Conservation (phyloP, 2,329 filamentous ascomycete genomes). For the Phialophora chinensis region DNA sequence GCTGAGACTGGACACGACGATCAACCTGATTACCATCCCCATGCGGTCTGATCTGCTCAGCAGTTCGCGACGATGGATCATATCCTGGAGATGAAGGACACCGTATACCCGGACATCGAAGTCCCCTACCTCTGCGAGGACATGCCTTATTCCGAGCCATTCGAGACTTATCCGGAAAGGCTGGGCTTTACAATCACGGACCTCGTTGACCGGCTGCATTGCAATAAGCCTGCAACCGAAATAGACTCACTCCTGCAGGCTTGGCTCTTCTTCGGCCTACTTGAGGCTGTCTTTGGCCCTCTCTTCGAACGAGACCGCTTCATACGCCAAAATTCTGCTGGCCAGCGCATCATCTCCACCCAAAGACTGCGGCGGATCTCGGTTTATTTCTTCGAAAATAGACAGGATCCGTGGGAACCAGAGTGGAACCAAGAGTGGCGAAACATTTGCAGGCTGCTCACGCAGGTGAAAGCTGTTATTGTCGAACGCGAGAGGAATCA, state of each 20-base stretch:
- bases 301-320: neutral
- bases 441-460: neutral
- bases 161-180: neutral
- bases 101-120: neutral
- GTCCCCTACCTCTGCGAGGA: constrained; percentile 6
- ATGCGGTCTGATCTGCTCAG: neutral
- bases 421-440: constrained; percentile 3
- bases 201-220: neutral
- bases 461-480: neutral
- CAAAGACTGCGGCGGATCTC: constrained; percentile 1
- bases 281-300: neutral
- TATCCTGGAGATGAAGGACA: neutral
- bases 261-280: constrained; percentile 4
- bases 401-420: neutral
- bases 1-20: neutral
- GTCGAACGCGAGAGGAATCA: neutral
- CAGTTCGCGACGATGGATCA: neutral
- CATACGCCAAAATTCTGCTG: neutral
- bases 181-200: neutral
- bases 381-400: neutral
- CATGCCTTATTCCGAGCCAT: constrained; percentile 1
- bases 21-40: neutral
- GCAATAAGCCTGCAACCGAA: neutral
- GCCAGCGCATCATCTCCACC: neutral
- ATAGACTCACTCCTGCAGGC: neutral